phyloP scores from a whole-genome alignment of 148 eudicot genomes.

The Silene latifolia region DNA sequence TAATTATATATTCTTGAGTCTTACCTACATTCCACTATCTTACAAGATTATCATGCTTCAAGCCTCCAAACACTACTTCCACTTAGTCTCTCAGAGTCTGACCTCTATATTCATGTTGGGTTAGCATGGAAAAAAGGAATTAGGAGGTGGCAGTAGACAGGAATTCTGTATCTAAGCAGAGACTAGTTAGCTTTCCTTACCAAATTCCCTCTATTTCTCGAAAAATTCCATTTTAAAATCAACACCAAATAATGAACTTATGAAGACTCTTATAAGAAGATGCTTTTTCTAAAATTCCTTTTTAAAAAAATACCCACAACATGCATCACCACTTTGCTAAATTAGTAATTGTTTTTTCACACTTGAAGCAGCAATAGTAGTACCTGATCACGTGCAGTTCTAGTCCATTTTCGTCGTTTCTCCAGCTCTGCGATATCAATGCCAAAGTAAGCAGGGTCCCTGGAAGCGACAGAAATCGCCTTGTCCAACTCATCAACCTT shows the following conservation, averaged over 20 bases:
- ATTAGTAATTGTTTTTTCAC: not conserved
- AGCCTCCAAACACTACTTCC: not conserved
- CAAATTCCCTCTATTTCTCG: not conserved
- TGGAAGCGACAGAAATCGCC: constrained; percentile 73
- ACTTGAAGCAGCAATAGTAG: not conserved
- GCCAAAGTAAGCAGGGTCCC: constrained; percentile 70
- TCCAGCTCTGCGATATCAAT: constrained; percentile 73
- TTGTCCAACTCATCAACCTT: constrained; percentile 99
- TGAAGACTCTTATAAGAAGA: not conserved
- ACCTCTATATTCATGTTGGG: not conserved
- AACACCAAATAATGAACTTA: not conserved
- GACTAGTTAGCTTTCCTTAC: not conserved
- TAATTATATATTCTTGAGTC: not conserved
- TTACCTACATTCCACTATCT: too few species aligned
- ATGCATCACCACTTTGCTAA: not conserved
- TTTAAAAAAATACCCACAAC: not conserved
- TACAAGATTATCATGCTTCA: not conserved
- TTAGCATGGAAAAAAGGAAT: not conserved
- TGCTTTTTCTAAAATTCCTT: not conserved
- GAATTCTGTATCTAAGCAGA: not conserved
- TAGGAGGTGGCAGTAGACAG: not conserved
- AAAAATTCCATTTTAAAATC: not conserved
- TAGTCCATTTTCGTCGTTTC: constrained; percentile 82
- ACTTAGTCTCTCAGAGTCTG: not conserved
- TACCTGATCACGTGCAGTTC: constrained; percentile 85